phyloP scores from a whole-genome alignment of 306 rosid genomes.

The Adenanthera pavonina region DNA sequence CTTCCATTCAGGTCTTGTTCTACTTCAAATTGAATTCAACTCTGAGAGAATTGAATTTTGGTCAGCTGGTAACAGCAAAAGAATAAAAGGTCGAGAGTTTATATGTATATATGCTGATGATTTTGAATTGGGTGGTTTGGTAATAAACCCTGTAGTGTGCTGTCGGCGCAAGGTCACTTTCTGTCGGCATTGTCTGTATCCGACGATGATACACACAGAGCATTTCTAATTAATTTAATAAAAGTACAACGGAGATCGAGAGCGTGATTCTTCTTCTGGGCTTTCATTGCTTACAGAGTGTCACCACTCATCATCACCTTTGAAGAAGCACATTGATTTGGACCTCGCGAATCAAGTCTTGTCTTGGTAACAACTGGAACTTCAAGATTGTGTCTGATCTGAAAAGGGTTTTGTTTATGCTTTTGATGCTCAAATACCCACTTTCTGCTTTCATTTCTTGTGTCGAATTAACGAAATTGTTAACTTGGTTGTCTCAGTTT shows the following conservation, averaged over 20 bases:
- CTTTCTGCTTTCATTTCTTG: constrained; percentile 19
- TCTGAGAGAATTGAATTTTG: constrained; percentile 40
- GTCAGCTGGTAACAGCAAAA: constrained; percentile 41
- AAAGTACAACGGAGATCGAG: constrained; percentile 38
- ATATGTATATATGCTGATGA: constrained; percentile 30
- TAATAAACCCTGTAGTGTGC: constrained; percentile 42
- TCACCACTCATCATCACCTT: constrained; percentile 37
- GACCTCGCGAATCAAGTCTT: constrained; percentile 29
- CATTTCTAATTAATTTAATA: constrained; percentile 46
- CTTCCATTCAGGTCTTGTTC: constrained; percentile 16
- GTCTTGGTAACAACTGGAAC: constrained; percentile 31
- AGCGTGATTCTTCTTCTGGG: constrained; percentile 46
- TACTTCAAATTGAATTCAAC: constrained; percentile 20
- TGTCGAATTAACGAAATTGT: constrained; percentile 12
- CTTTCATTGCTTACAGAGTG: constrained; percentile 51
- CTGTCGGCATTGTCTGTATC: constrained; percentile 73
- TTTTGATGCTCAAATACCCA: constrained; percentile 24
- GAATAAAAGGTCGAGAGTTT: constrained; percentile 25
- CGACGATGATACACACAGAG: constrained; percentile 45
- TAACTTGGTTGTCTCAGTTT: constrained; percentile 26
- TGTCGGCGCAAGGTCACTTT: constrained; percentile 84
- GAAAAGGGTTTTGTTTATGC: constrained; percentile 29
- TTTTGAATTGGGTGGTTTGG: constrained; percentile 56
- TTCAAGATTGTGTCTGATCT: constrained; percentile 40
- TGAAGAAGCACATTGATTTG: constrained; percentile 51